Evolutionary conservation across 768 basidiomycete genomes (phyloP).

Genomic region (Kwoniella pini): DNA sequence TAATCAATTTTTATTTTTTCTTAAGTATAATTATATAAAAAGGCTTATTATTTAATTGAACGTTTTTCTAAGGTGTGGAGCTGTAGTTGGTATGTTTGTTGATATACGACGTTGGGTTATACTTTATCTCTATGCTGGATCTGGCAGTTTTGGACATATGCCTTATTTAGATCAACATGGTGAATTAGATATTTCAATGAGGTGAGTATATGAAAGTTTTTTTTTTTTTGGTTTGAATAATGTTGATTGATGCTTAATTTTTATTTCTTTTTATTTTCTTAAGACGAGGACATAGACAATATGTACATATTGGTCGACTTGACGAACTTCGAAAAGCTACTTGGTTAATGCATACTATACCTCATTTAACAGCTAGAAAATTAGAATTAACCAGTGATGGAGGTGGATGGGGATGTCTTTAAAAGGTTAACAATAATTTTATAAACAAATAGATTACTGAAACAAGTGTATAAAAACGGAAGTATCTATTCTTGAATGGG

Average conservation of each 20-base stretch:
- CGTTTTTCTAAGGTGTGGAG: slow-evolving; percentile 69
- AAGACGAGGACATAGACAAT: slow-evolving; percentile 86
- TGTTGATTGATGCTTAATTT: slow-evolving; percentile 9
- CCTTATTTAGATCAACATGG: slow-evolving; percentile 94
- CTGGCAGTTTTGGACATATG: slow-evolving; percentile 82
- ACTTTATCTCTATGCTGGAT: slow-evolving; percentile 81
- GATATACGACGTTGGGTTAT: slow-evolving; percentile 88
- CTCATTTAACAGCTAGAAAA: slow-evolving; percentile 84
- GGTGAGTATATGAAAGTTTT: slow-evolving; percentile 58
- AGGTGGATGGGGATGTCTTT: slow-evolving; percentile 92
- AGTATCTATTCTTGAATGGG: too few species aligned
- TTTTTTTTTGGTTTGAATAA: not conserved
- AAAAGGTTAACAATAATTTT: too few species aligned
- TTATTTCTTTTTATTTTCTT: not conserved
- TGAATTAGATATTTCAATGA: slow-evolving; percentile 87
- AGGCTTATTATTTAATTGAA: not conserved
- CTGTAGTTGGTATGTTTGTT: slow-evolving; percentile 84
- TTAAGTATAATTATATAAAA: not conserved
- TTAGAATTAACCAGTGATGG: slow-evolving; percentile 81
- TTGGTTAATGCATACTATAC: slow-evolving; percentile 88
- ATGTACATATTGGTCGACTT: slow-evolving; percentile 77
- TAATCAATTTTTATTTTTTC: slow-evolving; percentile 42
- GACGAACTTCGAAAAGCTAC: slow-evolving; percentile 80
- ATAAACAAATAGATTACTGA: too few species aligned
- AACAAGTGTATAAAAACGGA: too few species aligned